Base-by-base conservation (phyloP, 768 basidiomycete species). In the Cyclocybe aegerita region DNA sequence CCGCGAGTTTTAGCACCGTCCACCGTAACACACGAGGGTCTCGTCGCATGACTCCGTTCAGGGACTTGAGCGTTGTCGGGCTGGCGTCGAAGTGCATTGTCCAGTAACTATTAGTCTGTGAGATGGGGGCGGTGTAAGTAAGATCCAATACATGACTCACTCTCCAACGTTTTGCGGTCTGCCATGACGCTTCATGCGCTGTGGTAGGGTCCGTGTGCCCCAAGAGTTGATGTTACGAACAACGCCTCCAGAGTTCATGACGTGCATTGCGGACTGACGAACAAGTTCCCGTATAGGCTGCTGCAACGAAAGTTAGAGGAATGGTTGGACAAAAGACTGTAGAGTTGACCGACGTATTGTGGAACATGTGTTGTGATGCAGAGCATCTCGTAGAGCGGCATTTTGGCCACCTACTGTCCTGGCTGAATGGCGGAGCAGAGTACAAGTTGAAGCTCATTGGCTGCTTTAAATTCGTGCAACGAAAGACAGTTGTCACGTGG, bases 321-420 rank as follows among this genome's bases (percentile, higher is more conserved):
- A 33, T 7, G 47, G 7, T 29, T 5, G 9, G 17, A 6, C 46
- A 9, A 52, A 46, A 29, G 39, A 36, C 15, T 17, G 43, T 17
- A 29, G 15, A 14, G 14, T 33, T n/a, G 8, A 72, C 84, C 46
- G 53, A 90, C 90, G 63, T 86, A 92, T 79, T 86, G 78, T 11
- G 70, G 67, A 55, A 83, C 83, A 64, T 93, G 91, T 4, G 81
- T 79, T 0, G 91, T 77, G 52, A 94, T 90, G 63, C 91, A 93
- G 43, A 93, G 61, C 77, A 95, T 82, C 61, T 92, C 84, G 71
- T 95, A 95, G 63, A 93, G 79, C 4, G 91, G 91, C 92, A 95
- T 95, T 62, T 62, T 64, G 58, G 56, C 23, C 15, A 45, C 23
- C 23, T 3, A 29, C 29, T 30, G 12, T 51, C n/a, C 15, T 39